phyloP scores from a whole-genome alignment of 768 basidiomycete genomes.

The Suillus lakei region DNA sequence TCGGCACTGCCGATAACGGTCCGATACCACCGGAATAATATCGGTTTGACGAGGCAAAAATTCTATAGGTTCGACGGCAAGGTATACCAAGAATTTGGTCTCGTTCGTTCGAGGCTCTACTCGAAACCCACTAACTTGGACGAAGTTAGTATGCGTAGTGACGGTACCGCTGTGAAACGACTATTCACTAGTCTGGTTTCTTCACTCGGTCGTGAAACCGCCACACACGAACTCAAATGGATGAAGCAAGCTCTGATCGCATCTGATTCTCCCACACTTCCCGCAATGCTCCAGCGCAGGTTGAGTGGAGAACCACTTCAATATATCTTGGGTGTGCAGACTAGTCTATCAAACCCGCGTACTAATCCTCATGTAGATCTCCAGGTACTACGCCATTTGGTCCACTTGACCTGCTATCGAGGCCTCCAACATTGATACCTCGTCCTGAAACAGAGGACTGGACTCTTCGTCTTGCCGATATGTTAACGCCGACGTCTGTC shows the following conservation, averaged over 20 bases:
- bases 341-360: neutral
- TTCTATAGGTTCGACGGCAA: constrained; percentile 14
- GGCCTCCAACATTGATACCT: constrained; percentile 88
- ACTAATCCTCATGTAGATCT: neutral
- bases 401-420: constrained; percentile 70
- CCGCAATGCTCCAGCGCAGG: constrained; percentile 61
- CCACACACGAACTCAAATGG: constrained; percentile 54
- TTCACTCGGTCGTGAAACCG: constrained; percentile 39
- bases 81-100: too few species aligned
- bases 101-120: too few species aligned
- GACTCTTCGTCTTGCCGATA: constrained; percentile 63
- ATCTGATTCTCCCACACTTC: constrained; percentile 31
- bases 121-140: neutral
- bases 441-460: constrained; percentile 94
- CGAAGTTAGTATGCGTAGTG: constrained; percentile 12
- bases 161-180: constrained; percentile 15
- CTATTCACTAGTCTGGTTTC: constrained; percentile 36
- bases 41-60: constrained; percentile 12
- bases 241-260: constrained; percentile 41
- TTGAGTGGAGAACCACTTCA: constrained; percentile 80
- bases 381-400: constrained; percentile 88
- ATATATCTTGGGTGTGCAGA: constrained; percentile 79
- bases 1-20: constrained; percentile 10
- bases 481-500: constrained; percentile 38
- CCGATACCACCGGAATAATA: neutral